Evolutionary conservation across 148 eudicot genomes (phyloP), one percentile per base, ranked within the genome.

Genomic region (Persicaria maculosa): DNA sequence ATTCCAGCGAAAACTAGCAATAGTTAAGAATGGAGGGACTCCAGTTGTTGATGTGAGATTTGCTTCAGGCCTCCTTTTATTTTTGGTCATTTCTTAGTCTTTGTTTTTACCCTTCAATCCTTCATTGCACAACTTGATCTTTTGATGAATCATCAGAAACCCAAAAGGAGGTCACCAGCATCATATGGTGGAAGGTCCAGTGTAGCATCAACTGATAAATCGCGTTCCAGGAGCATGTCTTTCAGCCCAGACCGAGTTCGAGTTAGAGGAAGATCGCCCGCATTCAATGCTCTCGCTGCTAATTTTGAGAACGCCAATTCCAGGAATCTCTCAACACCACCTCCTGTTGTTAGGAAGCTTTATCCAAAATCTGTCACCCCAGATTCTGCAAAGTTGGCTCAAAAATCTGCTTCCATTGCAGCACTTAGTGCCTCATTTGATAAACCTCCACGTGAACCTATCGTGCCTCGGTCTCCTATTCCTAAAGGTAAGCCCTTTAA

Each of bases 231-330:
- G 86, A 96, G 99, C 65, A 83, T 92, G 87, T 90, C 97, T 73
- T 90, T 88, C 80, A 89, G 94, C 81, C 90, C 95, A 7, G 99
- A 96, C 31, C 85, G 99, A 76, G 97, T 86, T 25, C 92, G 99
- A 36, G 97, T 92, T 14, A 84, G 99, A 81, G 99, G 99, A 71
- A 84, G 97, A 75, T 96, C 99, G 80, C 99, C 97, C 58, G 99
- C 97, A 59, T 96, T 96, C 77, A 92, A 89, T 80, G 97, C 97
- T 47, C 87, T 96, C 17, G 99, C 99, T 47, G 96, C 99, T 68
- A 87, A 78, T 65, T 96, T 96, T 68, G 99, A 96, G 84, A 89
- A 80, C 57, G 76, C 90, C 46, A 96, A 84, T 80, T 82, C 97
- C 45, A 84, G 99, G 72, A 96, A 96, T 77, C 88, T 96, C 68